Base-by-base conservation (phyloP, 139 green algal genomes). In the Medakamo hakoo region DNA sequence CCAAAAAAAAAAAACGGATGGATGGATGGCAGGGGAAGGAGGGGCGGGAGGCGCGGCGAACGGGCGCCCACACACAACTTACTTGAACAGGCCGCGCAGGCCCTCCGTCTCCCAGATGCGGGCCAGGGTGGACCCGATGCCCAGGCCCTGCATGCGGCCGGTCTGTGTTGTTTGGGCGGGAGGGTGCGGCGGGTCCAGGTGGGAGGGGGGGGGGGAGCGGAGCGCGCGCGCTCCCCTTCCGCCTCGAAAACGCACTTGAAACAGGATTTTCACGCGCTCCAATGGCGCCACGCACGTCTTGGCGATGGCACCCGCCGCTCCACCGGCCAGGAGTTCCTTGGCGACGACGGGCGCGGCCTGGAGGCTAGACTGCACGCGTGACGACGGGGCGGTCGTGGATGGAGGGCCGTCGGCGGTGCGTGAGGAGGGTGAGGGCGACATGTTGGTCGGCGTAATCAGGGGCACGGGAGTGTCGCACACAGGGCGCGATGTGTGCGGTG, bases 241-340 rank as follows among this genome's bases (percentile, higher is more conserved):
- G 4, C 0, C 3, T 16, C n/a, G 26, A 3, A 55, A 16, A 5
- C 49, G 4, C 23, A 85, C 82, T 72, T 92, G 87, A 24, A 89
- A 88, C 3, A 95, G 67, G 59, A 95, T 94, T 59, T 95, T 95
- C 21, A 77, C 78, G 3, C 88, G 73, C 64, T 95, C 88, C 22
- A 95, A 59, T 3, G 88, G 88, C 3, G 88, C 85, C 9, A 95
- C 79, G 4, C 55, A 74, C 19, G 81, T 87, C 66, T 95, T 95
- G 18, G 73, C 81, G 0, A 86, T 40, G 3, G 71, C 83, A 2
- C 88, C 88, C 4, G 88, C 88, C 5, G 80, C 48, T 1, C 86
- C 86, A 21, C 87, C 87, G 19, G 87, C 86, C 4, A 88, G 26
- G 4, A 95, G 68, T 62, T 95, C 87, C 84, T 92, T 52, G 40